Base-by-base conservation (phyloP, 1,284 basidiomycete genomes). In the Malassezia sp. region DNA sequence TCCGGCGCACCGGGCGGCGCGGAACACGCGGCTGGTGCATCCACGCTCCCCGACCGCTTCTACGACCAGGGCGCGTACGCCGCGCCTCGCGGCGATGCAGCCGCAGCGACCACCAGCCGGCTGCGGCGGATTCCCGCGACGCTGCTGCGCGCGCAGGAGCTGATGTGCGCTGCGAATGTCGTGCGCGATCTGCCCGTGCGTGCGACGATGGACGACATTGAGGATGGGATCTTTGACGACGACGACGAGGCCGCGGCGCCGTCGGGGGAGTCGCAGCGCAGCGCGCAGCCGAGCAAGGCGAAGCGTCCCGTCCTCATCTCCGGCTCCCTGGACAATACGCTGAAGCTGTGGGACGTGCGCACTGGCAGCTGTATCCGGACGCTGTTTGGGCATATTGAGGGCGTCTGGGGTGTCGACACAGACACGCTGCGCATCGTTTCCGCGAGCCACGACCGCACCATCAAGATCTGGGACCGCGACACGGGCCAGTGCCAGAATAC, bases 331-430 rank as follows among this genome's bases (percentile, higher is more conserved):
- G 91, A 97, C 71, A 96, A 96, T 68, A 96, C 89, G 12, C 82
- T 97, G 73, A 89, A 88, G 71, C 67, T 91, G 14, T 99, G 93
- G 93, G 89, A 96, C 65, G 80, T 96, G 32, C 85, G 91, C 57
- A 80, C 80, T 1, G 87, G 84, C 21, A 80, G 82, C 58, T 79
- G 82, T 36, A 75, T 80, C 38, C 76, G 79, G 59, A 96, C 93
- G 26, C 77, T 93, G 48, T 99, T 99, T 70, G 93, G 91, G 0
- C 89, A 93, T 52, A 72, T 74, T 35, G 88, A 93, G 66, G 93
- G 93, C 45, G 88, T 99, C 7, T 99, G 91, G 91, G 80, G 81
- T 11, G 82, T 97, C 24, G 88, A 86, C 38, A 82, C 84, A 53
- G 89, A 99, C 72, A 85, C 87, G 65, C 75, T 96, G 60, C 78